Evolutionary conservation across 345 rosid genomes (phyloP).

Genomic region (Noccaea caerulescens): DNA sequence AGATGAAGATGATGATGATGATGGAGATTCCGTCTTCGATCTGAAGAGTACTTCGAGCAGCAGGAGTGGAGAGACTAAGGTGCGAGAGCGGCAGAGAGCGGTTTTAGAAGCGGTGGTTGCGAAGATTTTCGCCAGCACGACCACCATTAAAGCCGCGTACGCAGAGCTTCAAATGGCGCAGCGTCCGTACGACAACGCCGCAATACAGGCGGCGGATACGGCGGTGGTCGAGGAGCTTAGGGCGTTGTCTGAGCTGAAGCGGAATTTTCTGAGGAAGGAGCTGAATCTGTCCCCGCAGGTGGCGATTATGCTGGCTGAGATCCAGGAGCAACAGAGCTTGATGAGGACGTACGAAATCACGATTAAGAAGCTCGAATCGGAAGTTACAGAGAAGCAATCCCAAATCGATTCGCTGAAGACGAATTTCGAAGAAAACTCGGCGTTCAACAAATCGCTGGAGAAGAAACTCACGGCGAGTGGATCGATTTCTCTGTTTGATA

Average conservation of each 20-base stretch:
- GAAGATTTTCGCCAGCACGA: constrained; percentile 74
- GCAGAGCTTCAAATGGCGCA: constrained; percentile 96
- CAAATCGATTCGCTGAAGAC: constrained; percentile 47
- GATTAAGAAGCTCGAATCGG: constrained; percentile 68
- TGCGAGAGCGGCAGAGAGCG: constrained; percentile 52
- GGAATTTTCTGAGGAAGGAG: constrained; percentile 64
- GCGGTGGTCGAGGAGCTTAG: constrained; percentile 84
- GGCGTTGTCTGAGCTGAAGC: constrained; percentile 71
- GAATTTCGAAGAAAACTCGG: constrained; percentile 45
- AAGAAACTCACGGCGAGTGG: constrained; percentile 75
- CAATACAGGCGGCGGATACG: constrained; percentile 81
- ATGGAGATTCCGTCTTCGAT: constrained; percentile 42
- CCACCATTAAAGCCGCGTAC: constrained; percentile 88
- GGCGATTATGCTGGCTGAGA: constrained; percentile 85
- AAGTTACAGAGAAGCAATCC: constrained; percentile 50
- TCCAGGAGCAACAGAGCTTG: constrained; percentile 93
- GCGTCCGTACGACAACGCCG: constrained; percentile 73
- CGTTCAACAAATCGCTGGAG: constrained; percentile 59
- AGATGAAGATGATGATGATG: constrained; percentile 37
- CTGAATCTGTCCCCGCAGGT: constrained; percentile 87
- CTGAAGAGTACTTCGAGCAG: constrained; percentile 37
- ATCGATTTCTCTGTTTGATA: constrained; percentile 57
- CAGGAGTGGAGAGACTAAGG: constrained; percentile 27
- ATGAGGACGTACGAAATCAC: constrained; percentile 86
- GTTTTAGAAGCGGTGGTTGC: constrained; percentile 74